Evolutionary conservation across 768 basidiomycete genomes (phyloP), one percentile per base, ranked within the genome.

Genomic region (Podaxis sp.): DNA sequence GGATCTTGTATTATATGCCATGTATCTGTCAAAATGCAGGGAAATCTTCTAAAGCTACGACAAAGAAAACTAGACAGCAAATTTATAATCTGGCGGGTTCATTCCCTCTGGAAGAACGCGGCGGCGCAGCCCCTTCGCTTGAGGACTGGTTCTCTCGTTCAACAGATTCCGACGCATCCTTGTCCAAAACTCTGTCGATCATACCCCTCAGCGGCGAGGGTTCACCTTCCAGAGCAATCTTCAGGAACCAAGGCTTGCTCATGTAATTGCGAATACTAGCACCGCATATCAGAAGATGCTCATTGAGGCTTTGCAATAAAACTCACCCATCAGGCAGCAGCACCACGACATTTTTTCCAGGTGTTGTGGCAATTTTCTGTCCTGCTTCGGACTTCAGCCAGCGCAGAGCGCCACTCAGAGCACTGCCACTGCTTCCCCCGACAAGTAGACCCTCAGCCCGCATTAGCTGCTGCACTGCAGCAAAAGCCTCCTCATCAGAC

Each of bases 341-440:
- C 0, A 98, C 82, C 0, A 99, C 93, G 6, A 97, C 93, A 69
- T 99, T 99, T 74, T 80, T 79, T 12, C 91, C 95, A 51, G 83
- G 79, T 0, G 85, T 86, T 62, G 86, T 77, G 0, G 88, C 89
- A 8, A 91, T 74, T 30, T 75, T 70, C 68, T 77, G 75, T 0
- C 96, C 96, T 51, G 84, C 84, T 5, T 84, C 83, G 5, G 82
- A 87, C 67, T 83, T 87, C 60, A 99, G 77, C 87, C 91, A 98
- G 56, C 82, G 73, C 48, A 97, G 70, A 4, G 92, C 84, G 49
- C 91, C 94, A 26, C 87, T 82, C 41, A 99, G 77, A 0, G 90
- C 87, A 71, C 91, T 93, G 0, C 97, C 97, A 66, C 90, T 92
- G 71, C 93, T 96, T 2, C 97, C 97, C 6, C 97, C 97, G 2